A percentile compares a stretch with the other conserved stretches of the same genome.
Conservation (phyloP, 192 early-diverging fungal genomes). For the Mortierella hygrophila region DNA sequence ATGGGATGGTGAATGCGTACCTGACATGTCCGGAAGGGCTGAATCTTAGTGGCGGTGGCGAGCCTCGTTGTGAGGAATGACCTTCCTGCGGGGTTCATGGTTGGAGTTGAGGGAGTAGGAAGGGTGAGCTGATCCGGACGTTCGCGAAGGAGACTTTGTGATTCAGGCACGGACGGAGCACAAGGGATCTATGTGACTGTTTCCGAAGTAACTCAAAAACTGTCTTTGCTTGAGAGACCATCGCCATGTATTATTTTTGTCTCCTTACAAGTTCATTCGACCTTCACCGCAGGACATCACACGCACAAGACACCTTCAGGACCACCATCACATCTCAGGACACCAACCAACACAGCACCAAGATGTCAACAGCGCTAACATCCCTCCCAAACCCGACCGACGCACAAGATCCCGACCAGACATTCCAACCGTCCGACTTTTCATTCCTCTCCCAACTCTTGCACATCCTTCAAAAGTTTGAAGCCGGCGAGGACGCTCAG, state of each 20-base stretch:
- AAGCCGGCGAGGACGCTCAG: conserved; percentile 45
- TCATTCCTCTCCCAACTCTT: conserved; percentile 54
- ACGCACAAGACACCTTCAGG: neutral
- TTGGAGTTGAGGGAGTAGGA: too few relatives aligned
- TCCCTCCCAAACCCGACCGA: neutral
- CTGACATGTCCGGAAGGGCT: neutral
- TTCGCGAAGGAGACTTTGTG: neutral
- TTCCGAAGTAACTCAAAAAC: neutral
- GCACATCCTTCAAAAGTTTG: conserved; percentile 39
- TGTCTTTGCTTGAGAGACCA: neutral
- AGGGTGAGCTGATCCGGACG: neutral
- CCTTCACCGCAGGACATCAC: neutral
- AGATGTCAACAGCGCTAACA: conserved; percentile 6
- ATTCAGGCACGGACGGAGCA: neutral
- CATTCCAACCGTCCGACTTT: conserved; percentile 54
- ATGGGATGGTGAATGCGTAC: neutral
- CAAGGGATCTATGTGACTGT: neutral
- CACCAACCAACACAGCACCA: neutral
- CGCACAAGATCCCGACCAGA: conserved; percentile 25
- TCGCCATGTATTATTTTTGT: neutral
- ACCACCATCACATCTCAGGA: neutral
- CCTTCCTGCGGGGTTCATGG: conserved; percentile 3
- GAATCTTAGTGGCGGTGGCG: neutral
- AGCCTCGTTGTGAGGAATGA: neutral
- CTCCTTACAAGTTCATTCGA: too few relatives aligned